Evolutionary conservation across 768 basidiomycete species (phyloP).

Genomic region (Auricularia sp.): DNA sequence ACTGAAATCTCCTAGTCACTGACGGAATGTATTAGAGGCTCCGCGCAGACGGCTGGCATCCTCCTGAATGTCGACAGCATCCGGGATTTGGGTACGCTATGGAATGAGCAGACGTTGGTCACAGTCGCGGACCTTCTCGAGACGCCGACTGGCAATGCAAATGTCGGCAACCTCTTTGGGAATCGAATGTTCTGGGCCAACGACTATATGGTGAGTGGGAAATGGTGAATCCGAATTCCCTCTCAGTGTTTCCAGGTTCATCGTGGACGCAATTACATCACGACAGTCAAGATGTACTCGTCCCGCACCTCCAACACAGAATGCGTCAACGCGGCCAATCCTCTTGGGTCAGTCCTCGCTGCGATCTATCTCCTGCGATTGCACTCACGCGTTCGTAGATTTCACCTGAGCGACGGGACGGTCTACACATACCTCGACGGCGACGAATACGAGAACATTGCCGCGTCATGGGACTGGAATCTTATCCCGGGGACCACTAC

Average conservation of each 20-base stretch:
- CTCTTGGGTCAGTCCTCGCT: constrained; percentile 28
- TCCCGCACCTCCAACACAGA: constrained; percentile 51
- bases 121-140: constrained; percentile 32
- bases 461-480: constrained; percentile 70
- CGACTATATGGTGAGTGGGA: constrained; percentile 51
- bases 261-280: constrained; percentile 47
- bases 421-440: constrained; percentile 56
- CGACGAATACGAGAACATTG: constrained; percentile 64
- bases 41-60: constrained; percentile 47
- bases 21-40: constrained; percentile 3
- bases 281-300: constrained; percentile 56
- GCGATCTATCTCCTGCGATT: not conserved
- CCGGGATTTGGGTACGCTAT: constrained; percentile 38
- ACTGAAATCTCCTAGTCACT: not conserved
- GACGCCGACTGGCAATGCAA: constrained; percentile 32
- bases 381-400: constrained; percentile 14
- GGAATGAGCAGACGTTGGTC: constrained; percentile 35
- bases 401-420: constrained; percentile 60
- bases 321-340: constrained; percentile 54
- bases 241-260: constrained; percentile 37
- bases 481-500: constrained; percentile 63
- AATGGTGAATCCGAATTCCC: too few species aligned
- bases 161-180: constrained; percentile 43
- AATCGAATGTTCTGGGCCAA: constrained; percentile 58
- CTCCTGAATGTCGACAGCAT: constrained; percentile 47